Percentiles rank a stretch among this genome's conserved stretches.
Evolutionary conservation across 257 asterid genomes (phyloP).

Genomic region (Nicotiana noctiflora): DNA sequence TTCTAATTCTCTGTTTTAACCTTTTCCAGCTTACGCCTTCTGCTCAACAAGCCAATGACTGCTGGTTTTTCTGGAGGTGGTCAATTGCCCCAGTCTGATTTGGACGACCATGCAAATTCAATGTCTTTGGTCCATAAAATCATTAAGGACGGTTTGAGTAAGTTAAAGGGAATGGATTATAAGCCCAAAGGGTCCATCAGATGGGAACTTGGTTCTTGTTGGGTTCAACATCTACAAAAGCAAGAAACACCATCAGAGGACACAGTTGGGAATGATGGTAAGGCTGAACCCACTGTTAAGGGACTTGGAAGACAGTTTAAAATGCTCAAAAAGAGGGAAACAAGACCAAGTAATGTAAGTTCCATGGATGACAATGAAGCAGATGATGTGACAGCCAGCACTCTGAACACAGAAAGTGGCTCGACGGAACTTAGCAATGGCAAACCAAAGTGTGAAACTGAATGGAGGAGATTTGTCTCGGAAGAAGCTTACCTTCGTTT

Average conservation of each 20-base stretch:
- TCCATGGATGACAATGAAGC: conserved; percentile 41
- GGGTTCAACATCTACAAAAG: conserved; percentile 98
- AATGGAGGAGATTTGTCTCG: conserved; percentile 55
- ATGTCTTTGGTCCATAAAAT: conserved; percentile 51
- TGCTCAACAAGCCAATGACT: conserved; percentile 46
- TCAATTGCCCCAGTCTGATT: conserved; percentile 39
- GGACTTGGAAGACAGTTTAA: conserved; percentile 97
- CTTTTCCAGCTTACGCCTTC: conserved; percentile 64
- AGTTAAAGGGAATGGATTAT: conserved; percentile 35
- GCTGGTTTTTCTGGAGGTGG: conserved; percentile 41
- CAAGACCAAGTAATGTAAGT: conserved; percentile 25
- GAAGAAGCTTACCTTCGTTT: conserved; percentile 67
- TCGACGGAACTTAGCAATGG: conserved; percentile 24
- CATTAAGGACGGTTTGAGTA: conserved; percentile 51
- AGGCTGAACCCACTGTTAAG: conserved; percentile 68
- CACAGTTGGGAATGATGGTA: conserved; percentile 37
- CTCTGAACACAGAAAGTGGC: conserved; percentile 35
- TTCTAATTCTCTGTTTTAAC: neutral
- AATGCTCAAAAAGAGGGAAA: conserved; percentile 78
- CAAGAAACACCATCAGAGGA: conserved; percentile 50
- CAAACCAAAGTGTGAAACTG: conserved; percentile 34
- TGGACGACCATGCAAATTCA: conserved; percentile 34
- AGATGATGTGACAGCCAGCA: conserved; percentile 26
- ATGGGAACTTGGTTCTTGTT: conserved; percentile 99
- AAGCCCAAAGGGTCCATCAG: conserved; percentile 48